Evolutionary conservation across 345 rosid genomes (phyloP), one percentile per base, ranked within the genome.

Genomic region (Heritiera littoralis): DNA sequence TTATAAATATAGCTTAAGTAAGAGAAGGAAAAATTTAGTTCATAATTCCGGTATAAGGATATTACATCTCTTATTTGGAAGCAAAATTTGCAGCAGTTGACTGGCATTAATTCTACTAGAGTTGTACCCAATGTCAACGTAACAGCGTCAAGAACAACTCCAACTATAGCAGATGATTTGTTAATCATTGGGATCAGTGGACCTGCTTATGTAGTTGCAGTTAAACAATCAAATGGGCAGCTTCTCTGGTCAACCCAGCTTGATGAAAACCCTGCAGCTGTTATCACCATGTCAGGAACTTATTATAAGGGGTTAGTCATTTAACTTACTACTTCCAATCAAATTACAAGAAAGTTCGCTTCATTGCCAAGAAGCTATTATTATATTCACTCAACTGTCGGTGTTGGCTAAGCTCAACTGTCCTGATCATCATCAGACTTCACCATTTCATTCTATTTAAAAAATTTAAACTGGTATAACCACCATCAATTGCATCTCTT

Each of bases 211-310:
- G 89, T 85, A 28, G 82, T 90, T 55, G 87, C 86, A 14, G 80
- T 88, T 43, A 30, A 43, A 32, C 73, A 78, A 74, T 77, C 12
- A 12, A 77, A 2, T 28, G 93, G 90, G 17, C 73, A 70, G 58
- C 85, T 86, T 56, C 70, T 80, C 18, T 89, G 90, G 88, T 67
- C 66, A 17, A 85, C 87, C 14, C 60, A 18, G 74, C 77, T 89
- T 7, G 89, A 88, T 76, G 71, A 78, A 0, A 77, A 78, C 2
- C 83, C 91, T 80, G 18, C 78, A 54, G 81, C 73, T 3, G n/a
- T 64, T n/a, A 82, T 90, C 78, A 86, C 90, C 5, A 68, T 66
- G 67, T 90, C 91, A 3, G 88, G 88, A 68, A 88, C 89, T 45
- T 35, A 63, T 74, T 85, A 52, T 65, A 20, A 1, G 0, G 87